Evolutionary conservation across 768 basidiomycete genomes (phyloP), one percentile per base, ranked within the genome.

Genomic region (Artomyces pyxidatus): DNA sequence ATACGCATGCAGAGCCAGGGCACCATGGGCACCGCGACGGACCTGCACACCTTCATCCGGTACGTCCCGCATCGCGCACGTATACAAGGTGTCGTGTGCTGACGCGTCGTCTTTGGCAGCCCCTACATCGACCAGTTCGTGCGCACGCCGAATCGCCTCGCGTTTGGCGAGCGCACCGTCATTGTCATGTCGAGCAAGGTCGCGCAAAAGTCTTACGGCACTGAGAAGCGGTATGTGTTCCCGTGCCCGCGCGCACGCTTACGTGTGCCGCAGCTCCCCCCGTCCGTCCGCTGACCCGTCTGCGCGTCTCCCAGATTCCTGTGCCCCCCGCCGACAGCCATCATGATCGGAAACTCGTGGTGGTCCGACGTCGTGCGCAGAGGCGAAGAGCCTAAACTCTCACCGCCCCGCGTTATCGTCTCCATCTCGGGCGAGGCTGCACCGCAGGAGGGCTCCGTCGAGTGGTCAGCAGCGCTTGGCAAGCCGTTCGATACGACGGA

Each of bases 141-240:
- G 44, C 77, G 83, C 28, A 80, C 92, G 19, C 74, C 80, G 32
- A 95, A 95, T 63, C 78, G 93, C 26, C 76, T 96, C 40, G 87
- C 86, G 1, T 86, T 86, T 58, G 95, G 95, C 44, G 95, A 97
- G 65, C 81, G 92, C 42, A 91, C 92, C 4, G 80, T 98, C 52
- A 87, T 97, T 52, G 87, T 98, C 59, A 93, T 96, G 88, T 94
- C 91, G n/a, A 91, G 88, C 63, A 92, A 88, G 61, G 93, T 97
- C 26, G 95, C 91, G 3, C 95, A 98, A 72, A 95, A 97, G 63
- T 92, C 89, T 8, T 98, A 97, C 63, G 94, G 93, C 30, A 92
- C 86, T 16, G 94, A 97, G 66, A 96, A 96, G 66, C 78, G 94
- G 86, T 87, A 52, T 40, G 73, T 56, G n/a, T 46, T 48, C 51